These are phyloP conservation scores for Pythium utonaiense DNA, from an alignment of 352 stramenopile species.

Conservation along the genomic window DNA sequence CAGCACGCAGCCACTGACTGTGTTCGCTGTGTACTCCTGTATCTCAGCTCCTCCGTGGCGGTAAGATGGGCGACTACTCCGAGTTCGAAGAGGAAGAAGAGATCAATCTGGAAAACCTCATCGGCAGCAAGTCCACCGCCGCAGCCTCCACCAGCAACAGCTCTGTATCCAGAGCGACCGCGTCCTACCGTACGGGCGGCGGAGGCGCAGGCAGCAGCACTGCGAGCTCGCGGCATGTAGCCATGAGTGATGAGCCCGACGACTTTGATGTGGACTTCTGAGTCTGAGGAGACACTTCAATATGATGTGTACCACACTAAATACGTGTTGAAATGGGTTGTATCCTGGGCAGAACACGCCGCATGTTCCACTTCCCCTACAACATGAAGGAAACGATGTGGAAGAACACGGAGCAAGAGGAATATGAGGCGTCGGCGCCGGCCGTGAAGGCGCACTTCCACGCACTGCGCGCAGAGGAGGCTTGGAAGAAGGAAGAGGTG, in stretches of 20 bases:
- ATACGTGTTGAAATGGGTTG: neutral
- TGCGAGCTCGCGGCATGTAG: neutral
- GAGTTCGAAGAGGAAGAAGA: conserved; percentile 82
- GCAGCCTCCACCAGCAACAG: conserved; percentile 6
- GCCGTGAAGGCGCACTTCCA: conserved; percentile 83
- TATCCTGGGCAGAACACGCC: too few relatives aligned
- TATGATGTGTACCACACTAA: conserved; percentile 4
- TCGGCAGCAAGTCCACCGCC: conserved; percentile 32
- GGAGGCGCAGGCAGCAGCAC: neutral
- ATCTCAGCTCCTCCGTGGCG: conserved; percentile 56
- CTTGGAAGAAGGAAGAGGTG: conserved; percentile 54
- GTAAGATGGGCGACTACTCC: conserved; percentile 72
- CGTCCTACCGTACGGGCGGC: neutral
- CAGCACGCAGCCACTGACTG: too few relatives aligned
- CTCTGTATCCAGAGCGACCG: neutral
- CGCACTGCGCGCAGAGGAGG: conserved; percentile 62
- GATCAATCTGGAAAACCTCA: conserved; percentile 72
- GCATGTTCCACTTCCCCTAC: too few relatives aligned
- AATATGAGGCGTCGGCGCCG: conserved; percentile 66
- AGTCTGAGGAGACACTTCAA: neutral
- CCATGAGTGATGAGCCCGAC: conserved; percentile 30
- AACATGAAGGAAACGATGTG: conserved; percentile 29
- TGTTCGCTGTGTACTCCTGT: neutral
- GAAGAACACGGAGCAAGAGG: conserved; percentile 61
- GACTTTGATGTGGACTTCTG: conserved; percentile 70